Base-by-base conservation (phyloP, 1,139 yeast genomes). In the Hansenula sp. region DNA sequence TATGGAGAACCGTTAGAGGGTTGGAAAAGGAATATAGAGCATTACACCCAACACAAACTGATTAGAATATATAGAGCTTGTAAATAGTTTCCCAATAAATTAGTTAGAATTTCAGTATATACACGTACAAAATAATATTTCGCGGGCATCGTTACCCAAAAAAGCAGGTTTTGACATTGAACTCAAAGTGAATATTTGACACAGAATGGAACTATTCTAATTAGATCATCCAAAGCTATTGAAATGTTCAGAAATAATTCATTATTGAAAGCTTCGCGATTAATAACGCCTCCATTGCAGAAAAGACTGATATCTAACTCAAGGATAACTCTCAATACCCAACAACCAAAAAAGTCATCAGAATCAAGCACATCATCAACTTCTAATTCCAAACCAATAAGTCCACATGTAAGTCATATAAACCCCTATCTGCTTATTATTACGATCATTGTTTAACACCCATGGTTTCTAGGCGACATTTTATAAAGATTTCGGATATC, bases 1-100 rank as follows among this genome's bases (percentile, higher is more conserved):
- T 87, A 53, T 83, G 90, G 88, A 81, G 77, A 54, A 76, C 84
- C 42, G 81, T 85, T 1, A 67, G 68, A 36, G 84, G 84, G 1
- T 36, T 66, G 19, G 56, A 59, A 41, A 57, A 53, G 37, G 66
- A 64, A 41, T 44, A 47, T 29, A 49, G 36, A 28, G 57, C 57
- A 8, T 33, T 53, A 5, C 39, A 27, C 5, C 33, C 17, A 32
- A 34, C 25, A 33, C n/a, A 38, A 7, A 10, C 15, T n/a, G 17
- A 29, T 13, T 33, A 32, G 33, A 27, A 19, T 13, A 29, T 19
- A 19, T 1, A 25, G 30, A 28, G 13, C 10, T 24, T 24, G n/a
- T 17, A 30, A 17, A 40, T 33, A 13, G 29, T n/a, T 30, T 9
- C 25, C 5, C 5, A 21, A 21, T 21, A 21, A 21, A 21, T n/a